A percentile compares a stretch with the other conserved stretches of the same genome.
phyloP scores from a whole-genome alignment of 345 rosid genomes.

The Hypericum perforatum region DNA sequence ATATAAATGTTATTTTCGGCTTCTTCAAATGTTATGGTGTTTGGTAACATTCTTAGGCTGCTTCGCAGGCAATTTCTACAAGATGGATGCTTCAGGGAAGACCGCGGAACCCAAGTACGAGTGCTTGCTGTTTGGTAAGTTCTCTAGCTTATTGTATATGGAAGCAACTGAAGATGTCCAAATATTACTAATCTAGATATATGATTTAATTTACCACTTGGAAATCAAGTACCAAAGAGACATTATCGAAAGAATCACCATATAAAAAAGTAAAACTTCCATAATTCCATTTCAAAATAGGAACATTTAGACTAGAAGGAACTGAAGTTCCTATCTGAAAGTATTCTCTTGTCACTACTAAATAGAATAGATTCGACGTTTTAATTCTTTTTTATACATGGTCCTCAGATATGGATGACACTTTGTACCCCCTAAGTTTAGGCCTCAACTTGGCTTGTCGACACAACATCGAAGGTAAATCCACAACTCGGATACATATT shows the following conservation, averaged over 20 bases:
- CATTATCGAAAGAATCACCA: neutral
- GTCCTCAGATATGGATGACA: constrained; percentile 76
- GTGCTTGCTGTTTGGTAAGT: constrained; percentile 74
- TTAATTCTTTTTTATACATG: neutral
- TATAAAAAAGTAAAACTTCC: no score
- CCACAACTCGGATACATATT: neutral
- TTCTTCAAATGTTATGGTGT: neutral
- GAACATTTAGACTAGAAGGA: no score
- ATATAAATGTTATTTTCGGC: neutral
- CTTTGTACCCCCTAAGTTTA: constrained; percentile 61
- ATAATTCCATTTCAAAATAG: no score
- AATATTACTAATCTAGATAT: neutral
- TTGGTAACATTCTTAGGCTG: neutral
- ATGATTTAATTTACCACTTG: neutral
- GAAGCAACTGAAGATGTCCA: no score
- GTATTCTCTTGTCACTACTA: constrained; percentile 2
- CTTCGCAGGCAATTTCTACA: constrained; percentile 21
- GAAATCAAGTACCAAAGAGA: no score
- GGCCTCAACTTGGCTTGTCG: constrained; percentile 86
- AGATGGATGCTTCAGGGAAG: constrained; percentile 48
- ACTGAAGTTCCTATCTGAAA: neutral
- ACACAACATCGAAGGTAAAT: constrained; percentile 61
- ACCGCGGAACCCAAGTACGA: constrained; percentile 40
- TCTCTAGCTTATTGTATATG: no score
- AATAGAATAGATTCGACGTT: no score